phyloP scores from a whole-genome alignment of 108 stramenopile species.

The Nitzschia sp. region DNA sequence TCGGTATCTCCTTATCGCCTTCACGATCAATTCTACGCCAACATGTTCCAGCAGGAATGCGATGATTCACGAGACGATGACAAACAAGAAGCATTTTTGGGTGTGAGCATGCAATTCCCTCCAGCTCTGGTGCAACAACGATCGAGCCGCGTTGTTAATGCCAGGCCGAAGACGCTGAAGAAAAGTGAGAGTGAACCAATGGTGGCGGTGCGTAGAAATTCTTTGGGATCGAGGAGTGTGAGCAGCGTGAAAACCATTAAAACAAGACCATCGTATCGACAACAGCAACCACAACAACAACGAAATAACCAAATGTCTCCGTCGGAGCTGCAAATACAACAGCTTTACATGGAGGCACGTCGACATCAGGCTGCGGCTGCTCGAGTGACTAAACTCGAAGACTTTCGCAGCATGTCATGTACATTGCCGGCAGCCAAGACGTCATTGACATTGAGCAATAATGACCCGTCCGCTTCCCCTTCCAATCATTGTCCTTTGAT shows the following conservation, averaged over 20 bases:
- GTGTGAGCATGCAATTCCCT: not conserved
- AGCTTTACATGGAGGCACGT: not conserved
- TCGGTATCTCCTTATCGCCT: not conserved
- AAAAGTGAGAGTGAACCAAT: too few relatives aligned
- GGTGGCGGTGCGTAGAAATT: too few relatives aligned
- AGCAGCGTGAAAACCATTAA: not conserved
- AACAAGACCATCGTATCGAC: not conserved
- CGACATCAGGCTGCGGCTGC: not conserved
- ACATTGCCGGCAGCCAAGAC: slow-evolving; percentile 6
- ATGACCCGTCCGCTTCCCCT: not conserved
- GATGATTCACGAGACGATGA: slow-evolving; percentile 2
- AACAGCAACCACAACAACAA: too few relatives aligned
- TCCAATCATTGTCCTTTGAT: not conserved
- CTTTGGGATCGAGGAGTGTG: not conserved
- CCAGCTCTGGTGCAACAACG: not conserved
- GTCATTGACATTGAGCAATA: not conserved
- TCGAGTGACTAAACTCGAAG: not conserved
- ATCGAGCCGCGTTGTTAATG: too few relatives aligned
- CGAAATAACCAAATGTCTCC: not conserved
- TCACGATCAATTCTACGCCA: slow-evolving; percentile 4
- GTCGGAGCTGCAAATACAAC: not conserved
- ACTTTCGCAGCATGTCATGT: slow-evolving; percentile 6
- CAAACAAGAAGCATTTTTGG: not conserved
- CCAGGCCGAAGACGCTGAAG: too few relatives aligned
- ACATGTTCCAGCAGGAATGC: not conserved